Evolutionary conservation across 148 eudicot genomes (phyloP).

Genomic region (Cornus kousa): DNA sequence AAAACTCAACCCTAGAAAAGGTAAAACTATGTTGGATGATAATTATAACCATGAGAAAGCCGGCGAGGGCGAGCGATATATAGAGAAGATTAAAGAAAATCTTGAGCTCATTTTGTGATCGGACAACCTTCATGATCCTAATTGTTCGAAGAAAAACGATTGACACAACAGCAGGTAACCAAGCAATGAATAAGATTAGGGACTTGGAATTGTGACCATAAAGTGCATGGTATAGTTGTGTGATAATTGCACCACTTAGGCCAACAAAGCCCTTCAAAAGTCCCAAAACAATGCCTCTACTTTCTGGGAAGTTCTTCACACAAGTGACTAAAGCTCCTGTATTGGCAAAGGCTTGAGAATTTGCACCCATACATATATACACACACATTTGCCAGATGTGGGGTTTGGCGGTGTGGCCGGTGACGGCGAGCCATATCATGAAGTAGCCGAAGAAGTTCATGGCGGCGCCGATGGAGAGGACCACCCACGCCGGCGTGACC

Average conservation of each 20-base stretch:
- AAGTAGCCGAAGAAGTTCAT: neutral
- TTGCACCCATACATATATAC: neutral
- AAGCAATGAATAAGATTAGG: neutral
- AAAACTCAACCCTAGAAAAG: slow-evolving; percentile 18
- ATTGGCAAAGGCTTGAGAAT: neutral
- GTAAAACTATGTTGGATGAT: neutral
- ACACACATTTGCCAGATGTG: neutral
- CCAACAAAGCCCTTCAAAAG: neutral
- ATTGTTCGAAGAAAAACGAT: neutral
- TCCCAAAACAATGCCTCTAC: neutral
- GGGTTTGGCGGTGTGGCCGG: neutral
- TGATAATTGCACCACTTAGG: neutral
- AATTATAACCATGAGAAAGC: neutral
- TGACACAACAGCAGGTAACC: neutral
- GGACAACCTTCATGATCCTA: neutral
- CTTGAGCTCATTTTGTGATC: slow-evolving; percentile 5
- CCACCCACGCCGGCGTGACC: neutral
- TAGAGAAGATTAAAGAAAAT: neutral
- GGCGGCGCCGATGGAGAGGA: neutral
- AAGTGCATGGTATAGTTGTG: neutral
- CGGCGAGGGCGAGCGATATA: neutral
- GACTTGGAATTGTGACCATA: neutral
- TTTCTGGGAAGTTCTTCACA: neutral
- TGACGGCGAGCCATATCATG: neutral
- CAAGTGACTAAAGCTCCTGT: neutral